phyloP scores from a whole-genome alignment of 257 asterid genomes.

The Solanum appendiculatum region DNA sequence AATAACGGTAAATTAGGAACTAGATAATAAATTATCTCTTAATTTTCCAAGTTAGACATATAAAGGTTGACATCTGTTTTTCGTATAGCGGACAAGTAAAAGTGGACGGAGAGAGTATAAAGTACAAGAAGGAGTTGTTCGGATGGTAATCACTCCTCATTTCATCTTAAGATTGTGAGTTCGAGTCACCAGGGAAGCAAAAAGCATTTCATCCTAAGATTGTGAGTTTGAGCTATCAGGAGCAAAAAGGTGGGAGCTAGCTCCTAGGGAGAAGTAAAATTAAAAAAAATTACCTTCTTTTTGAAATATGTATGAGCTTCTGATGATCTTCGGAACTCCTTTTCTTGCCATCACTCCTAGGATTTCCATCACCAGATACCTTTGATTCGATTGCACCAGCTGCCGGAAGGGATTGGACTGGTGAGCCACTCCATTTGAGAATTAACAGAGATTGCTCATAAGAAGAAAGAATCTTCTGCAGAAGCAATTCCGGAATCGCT shows the following conservation, averaged over 20 bases:
- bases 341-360: slow-evolving; percentile 34
- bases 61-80: background rate
- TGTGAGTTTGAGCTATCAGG: no score
- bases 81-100: background rate
- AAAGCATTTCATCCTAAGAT: no score
- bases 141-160: no score
- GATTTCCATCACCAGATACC: slow-evolving; percentile 35
- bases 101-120: fast-evolving
- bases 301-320: slow-evolving; percentile 19
- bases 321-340: slow-evolving; percentile 18
- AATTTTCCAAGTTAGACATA: background rate
- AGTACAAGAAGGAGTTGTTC: no score
- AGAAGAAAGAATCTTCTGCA: slow-evolving; percentile 59
- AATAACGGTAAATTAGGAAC: no score
- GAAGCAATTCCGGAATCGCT: slow-evolving; percentile 28
- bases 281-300: slow-evolving; percentile 37
- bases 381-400: slow-evolving; percentile 25
- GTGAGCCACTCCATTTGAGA: slow-evolving; percentile 41
- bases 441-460: slow-evolving; percentile 67
- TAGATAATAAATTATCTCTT: background rate
- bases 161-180: no score
- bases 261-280: no score
- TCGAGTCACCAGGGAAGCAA: no score
- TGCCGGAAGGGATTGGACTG: slow-evolving; percentile 9
- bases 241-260: no score